Percentiles rank a stretch among this genome's conserved stretches.
Evolutionary conservation across 371 early-diverging fungal species (phyloP).

Genomic region (Rhizomucor miehei): DNA sequence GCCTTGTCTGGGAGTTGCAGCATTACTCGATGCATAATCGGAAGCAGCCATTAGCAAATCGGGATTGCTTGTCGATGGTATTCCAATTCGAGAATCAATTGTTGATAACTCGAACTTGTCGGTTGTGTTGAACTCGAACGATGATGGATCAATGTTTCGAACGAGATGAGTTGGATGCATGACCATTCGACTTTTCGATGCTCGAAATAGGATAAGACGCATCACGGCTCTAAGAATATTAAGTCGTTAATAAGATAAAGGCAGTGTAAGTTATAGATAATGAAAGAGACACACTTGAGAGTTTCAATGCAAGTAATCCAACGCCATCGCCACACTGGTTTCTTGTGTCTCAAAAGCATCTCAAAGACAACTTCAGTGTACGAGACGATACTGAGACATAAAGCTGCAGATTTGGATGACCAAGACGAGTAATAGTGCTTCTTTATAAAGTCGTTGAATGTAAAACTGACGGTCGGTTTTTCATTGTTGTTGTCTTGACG

Average conservation of each 20-base stretch:
- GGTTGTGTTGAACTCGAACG: constrained; percentile 17
- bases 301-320: constrained; percentile 33
- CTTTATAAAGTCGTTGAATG: constrained; percentile 27
- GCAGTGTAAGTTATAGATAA: constrained; percentile 6
- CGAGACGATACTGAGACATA: constrained; percentile 29
- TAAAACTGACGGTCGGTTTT: too few species aligned
- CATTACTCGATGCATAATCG: constrained; percentile 1
- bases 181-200: constrained; percentile 17
- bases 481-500: too few species aligned
- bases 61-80: constrained; percentile 22
- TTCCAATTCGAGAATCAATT: constrained; percentile 37
- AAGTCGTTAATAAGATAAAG: background rate
- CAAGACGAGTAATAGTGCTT: constrained; percentile 9
- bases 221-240: constrained; percentile 18
- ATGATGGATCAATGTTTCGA: constrained; percentile 28
- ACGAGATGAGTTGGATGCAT: constrained; percentile 42
- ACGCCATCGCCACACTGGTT: constrained; percentile 23
- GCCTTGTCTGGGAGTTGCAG: constrained; percentile 10
- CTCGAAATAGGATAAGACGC: constrained; percentile 26
- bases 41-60: background rate
- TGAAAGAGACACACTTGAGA: constrained; percentile 24
- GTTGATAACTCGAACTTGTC: constrained; percentile 29
- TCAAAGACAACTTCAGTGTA: constrained; percentile 37
- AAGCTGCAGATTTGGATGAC: constrained; percentile 12
- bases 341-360: constrained; percentile 20